Evolutionary conservation across 148 eudicot genomes (phyloP), one percentile per base, ranked within the genome.

Genomic region (Oxyria digyna): DNA sequence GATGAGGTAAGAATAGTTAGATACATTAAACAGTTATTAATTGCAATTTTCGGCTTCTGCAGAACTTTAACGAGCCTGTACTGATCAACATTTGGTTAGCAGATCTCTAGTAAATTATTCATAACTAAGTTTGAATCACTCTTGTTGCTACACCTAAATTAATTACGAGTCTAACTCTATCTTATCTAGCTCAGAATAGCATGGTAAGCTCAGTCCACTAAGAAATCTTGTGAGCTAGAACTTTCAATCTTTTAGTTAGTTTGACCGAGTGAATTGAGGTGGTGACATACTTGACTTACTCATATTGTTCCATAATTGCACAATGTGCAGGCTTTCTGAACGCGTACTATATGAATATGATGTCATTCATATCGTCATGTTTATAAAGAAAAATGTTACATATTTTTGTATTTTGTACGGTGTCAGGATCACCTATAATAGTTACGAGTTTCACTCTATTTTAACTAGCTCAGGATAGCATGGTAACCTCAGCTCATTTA

Each of bases 1-100:
- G 99, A 94, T 74, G 99, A 94, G 99, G 99, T 94, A 85, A 29
- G 65, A 37, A 9, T 48, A 42, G 43, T 55, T 20, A 6, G 24
- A 50, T 50, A 21, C 26, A 21, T 50, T 6, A 50, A 21, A 27
- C 57, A 45, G n/a, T 45, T 45, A 20, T 45, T 14, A 54, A 54
- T 23, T 23, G 10, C 31, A 54, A 7, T 68, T 38, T 8, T 55
- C 18, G 20, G 21, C 69, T 71, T 2, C 43, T 41, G 38, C 71
- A 24, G 1, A 2, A 23, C 5, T 26, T 27, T 54, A 74, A 55
- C 55, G 8, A 41, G 52, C 33, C 0, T 64, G 32, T 35, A 54
- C 46, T 54, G 32, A 54, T 54, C 62, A 3, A 54, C 9, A 54
- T 54, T 24, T 23, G 4, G 24, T 23, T 54, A 54, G 62, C 62